Evolutionary conservation across 1,139 yeast species (phyloP), one percentile per base, ranked within the genome.

Genomic region (Sugiyamaella xylanicola): DNA sequence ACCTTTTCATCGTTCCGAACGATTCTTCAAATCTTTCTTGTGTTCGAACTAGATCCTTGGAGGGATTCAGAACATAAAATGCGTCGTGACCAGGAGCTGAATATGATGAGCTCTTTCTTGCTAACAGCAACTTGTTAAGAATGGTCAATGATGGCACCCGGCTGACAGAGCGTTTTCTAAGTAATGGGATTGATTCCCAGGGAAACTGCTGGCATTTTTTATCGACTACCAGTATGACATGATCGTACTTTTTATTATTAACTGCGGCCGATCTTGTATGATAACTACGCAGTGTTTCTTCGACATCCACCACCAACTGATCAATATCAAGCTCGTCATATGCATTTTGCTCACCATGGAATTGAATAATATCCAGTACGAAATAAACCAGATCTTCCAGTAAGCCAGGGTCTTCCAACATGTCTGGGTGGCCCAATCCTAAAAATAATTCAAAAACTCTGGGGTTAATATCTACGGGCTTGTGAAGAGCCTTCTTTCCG

Each of bases 161-260:
- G 0, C 96, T 81, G 0, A 88, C 80, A 0, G 96, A 83, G 44
- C 72, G 73, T 0, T 67, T 66, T 48, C 80, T 70, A 56, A 92
- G 68, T 48, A 80, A 76, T 0, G 83, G 78, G 36, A 92, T 69
- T 0, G 91, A 85, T 67, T 93, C 99, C 98, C 98, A 93, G 0
- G 98, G 98, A 48, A 93, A 77, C 27, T 74, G 71, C 11, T 82
- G 81, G 62, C 95, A 85, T 7, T 74, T 73, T 45, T 84, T 77
- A 48, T 91, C 85, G 2, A 90, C 81, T 8, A 93, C 74, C 51
- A 93, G 72, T 1, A 92, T 83, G 1, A 85, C 74, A 68, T 91
- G 97, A 2, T 74, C 74, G 11, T 67, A 56, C 20, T 58, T 45
- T 13, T 55, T 62, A 4, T 37, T 48, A 9, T 53, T 29, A 19